A percentile compares a stretch with the other conserved stretches of the same genome.
Conservation (phyloP, 163 green algal genomes). For the Volvox carteri region DNA sequence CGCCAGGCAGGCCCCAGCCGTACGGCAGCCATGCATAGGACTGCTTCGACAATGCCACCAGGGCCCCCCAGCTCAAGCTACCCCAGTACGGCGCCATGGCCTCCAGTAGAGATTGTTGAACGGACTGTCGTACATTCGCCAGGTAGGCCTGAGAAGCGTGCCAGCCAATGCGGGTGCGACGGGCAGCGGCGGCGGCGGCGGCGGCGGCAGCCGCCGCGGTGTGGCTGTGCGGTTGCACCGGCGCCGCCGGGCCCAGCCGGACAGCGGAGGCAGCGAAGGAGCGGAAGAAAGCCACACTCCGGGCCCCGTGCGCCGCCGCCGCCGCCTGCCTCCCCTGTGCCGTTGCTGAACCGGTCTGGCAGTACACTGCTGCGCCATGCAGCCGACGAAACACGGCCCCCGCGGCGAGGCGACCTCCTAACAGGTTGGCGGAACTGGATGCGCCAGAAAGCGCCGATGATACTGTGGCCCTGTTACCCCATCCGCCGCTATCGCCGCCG, state of each 20-base stretch:
- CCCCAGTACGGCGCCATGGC: constrained; percentile 41
- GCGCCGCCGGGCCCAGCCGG: not conserved
- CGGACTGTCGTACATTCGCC: not conserved
- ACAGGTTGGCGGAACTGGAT: too few species aligned
- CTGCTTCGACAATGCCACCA: constrained; percentile 1
- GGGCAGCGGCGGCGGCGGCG: constrained; percentile 5
- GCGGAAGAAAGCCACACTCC: not conserved
- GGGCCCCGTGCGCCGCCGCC: not conserved
- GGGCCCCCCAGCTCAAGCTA: constrained; percentile 26
- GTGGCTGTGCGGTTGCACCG: not conserved
- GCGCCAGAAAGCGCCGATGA: too few species aligned
- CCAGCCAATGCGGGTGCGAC: not conserved
- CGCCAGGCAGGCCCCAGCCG: constrained; percentile 16
- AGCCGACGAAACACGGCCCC: too few species aligned
- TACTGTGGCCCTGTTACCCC: too few species aligned
- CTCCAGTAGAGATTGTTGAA: constrained; percentile 13
- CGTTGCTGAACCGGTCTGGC: not conserved
- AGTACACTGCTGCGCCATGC: too few species aligned
- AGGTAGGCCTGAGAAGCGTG: constrained; percentile 27
- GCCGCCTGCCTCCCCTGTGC: too few species aligned
- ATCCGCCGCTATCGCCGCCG: too few species aligned
- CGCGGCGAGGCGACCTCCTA: too few species aligned
- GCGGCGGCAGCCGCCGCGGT: not conserved
- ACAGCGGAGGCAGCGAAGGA: constrained; percentile 24
- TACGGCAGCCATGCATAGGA: constrained; percentile 27